Percentiles rank a stretch among this genome's conserved stretches.
These are phyloP conservation scores for Elsinoe batatas DNA, from an alignment of 2,329 filamentous ascomycete genomes.

Conservation along the genomic window DNA sequence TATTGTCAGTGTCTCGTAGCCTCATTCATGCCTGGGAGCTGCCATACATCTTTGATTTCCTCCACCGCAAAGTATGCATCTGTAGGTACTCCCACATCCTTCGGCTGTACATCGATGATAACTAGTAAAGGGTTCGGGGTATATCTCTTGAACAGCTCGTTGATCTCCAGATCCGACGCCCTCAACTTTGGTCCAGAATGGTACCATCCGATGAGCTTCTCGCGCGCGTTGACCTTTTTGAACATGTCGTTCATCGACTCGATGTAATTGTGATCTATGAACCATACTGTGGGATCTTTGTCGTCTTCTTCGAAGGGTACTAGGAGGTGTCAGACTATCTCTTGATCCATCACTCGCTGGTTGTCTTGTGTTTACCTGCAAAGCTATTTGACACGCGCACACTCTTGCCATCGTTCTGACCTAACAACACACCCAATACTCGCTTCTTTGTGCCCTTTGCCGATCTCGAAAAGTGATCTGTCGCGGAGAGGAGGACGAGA, in stretches of 20 bases:
- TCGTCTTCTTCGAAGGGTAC: conserved; percentile 99
- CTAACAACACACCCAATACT: conserved; percentile 88
- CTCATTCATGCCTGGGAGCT: background rate
- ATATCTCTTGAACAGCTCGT: conserved; percentile 99
- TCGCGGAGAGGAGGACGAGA: conserved; percentile 90
- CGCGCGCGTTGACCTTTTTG: conserved; percentile 98
- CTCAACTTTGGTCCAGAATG: conserved; percentile 95
- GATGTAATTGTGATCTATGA: conserved; percentile 98
- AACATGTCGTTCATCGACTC: conserved; percentile 99
- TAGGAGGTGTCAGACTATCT: conserved; percentile 31
- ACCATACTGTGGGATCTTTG: conserved; percentile 97
- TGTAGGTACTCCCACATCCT: conserved; percentile 93
- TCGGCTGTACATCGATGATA: conserved; percentile 97
- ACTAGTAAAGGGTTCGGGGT: conserved; percentile 92
- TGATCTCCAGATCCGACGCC: conserved; percentile 96
- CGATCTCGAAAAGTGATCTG: conserved; percentile 95
- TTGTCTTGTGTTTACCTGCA: conserved; percentile 52
- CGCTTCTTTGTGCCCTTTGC: conserved; percentile 79
- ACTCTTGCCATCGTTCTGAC: conserved; percentile 91
- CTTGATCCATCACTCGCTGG: background rate
- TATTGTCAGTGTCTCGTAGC: conserved; percentile 18
- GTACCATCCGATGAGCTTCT: conserved; percentile 99
- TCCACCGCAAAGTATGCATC: conserved; percentile 99
- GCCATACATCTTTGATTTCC: conserved; percentile 87
- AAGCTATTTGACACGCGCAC: conserved; percentile 99